These are phyloP conservation scores for Ustilago bromivora DNA, from an alignment of 1,284 basidiomycete genomes.

Conservation along the genomic window DNA sequence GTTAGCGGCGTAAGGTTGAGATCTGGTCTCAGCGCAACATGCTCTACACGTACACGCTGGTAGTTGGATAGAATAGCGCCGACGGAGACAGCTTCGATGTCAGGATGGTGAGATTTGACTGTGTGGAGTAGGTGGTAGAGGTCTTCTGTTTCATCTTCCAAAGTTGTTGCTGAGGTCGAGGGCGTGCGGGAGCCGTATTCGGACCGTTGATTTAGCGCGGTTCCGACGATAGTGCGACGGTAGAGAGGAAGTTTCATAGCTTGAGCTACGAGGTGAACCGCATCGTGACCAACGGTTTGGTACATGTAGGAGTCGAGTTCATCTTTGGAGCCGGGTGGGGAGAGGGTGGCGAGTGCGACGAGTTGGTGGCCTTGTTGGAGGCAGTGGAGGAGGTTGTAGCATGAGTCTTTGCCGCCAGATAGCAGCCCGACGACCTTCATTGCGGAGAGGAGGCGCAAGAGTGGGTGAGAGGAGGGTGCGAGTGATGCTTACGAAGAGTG, in stretches of 20 bases:
- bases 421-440: constrained; percentile 97
- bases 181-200: constrained; percentile 80
- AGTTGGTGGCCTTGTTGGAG: constrained; percentile 87
- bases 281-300: constrained; percentile 96
- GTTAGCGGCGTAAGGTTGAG: constrained; percentile 83
- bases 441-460: not conserved
- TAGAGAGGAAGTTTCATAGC: constrained; percentile 89
- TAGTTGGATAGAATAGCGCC: constrained; percentile 98
- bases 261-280: constrained; percentile 85
- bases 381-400: constrained; percentile 94
- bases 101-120: constrained; percentile 80
- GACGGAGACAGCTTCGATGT: constrained; percentile 87
- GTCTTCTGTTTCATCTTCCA: constrained; percentile 92
- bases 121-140: constrained; percentile 80
- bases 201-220: constrained; percentile 81
- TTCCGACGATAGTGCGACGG: constrained; percentile 82
- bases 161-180: constrained; percentile 65
- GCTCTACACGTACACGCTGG: constrained; percentile 94
- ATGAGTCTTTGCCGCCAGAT: constrained; percentile 97
- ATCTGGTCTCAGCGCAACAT: constrained; percentile 76
- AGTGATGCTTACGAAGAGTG: not conserved
- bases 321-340: constrained; percentile 86
- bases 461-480: not conserved
- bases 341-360: constrained; percentile 87
- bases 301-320: constrained; percentile 99